Base-by-base conservation (phyloP, 2,329 filamentous ascomycete genomes). In the Colletotrichum lupini region DNA sequence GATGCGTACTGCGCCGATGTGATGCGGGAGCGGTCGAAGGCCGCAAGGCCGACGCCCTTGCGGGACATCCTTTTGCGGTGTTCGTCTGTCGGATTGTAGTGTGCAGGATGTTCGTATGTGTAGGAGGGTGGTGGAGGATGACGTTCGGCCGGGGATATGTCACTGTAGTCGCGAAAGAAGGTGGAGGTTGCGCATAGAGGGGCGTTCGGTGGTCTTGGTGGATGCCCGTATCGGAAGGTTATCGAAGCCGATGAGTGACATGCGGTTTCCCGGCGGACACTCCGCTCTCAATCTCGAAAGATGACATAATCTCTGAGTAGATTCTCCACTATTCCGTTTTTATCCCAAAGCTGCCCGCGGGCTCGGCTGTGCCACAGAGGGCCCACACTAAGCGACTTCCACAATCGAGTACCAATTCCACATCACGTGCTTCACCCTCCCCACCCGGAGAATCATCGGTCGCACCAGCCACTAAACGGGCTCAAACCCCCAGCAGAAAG, bases 1-100 rank as follows among this genome's bases (percentile, higher is more conserved):
- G 91, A 93, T 73, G 95, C 95, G 86, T 96, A 98, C 79, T 97
- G 95, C 66, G 95, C 94, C 32, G 93, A 94, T 11, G 95, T 94
- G 75, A 98, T 91, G 67, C 92, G 93, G 75, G 92, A 93, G 77
- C 95, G 93, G 82, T 95, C 93, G 80, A 98, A 97, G 80, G 95
- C 95, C 37, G 93, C 95, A 71, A 98, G 92, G 79, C 96, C 96
- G 74, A 98, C 95, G 76, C 95, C 95, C 84, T 94, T 94, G 78
- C 93, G 92, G 24, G 91, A 92, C 91, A 92, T 92, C 68, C 37
- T 79, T 79, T 53, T 49, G n/a, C n/a, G 5, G 30, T 37, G 7
- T 22, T 22, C 35, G 42, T 49, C 16, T 22, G 22, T 64, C 49
- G 30, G 22, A 16, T 30, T 8, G 42, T 5, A 12, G 28, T n/a